phyloP scores from a whole-genome alignment of 495 filamentous ascomycete genomes.

The Thermochaetoides thermophila region DNA sequence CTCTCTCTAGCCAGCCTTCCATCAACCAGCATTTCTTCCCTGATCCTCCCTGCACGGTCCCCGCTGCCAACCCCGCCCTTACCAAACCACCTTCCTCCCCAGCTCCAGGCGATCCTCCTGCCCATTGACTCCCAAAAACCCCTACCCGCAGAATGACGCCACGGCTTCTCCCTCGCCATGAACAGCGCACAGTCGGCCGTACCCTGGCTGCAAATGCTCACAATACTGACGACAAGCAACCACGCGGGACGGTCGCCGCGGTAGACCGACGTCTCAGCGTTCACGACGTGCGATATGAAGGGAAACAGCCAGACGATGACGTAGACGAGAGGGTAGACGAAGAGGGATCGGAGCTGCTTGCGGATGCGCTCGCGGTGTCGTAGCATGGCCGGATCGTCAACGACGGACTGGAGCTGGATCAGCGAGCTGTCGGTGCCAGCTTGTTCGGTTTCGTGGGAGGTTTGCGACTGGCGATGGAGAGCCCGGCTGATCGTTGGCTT shows the following conservation, averaged over 20 bases:
- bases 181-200: conserved; percentile 55
- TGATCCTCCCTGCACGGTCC: conserved; percentile 17
- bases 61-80: background rate
- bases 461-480: too few relatives aligned
- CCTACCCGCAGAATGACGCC: conserved; percentile 39
- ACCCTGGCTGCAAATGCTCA: conserved; percentile 45
- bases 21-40: conserved; percentile 33
- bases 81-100: conserved; percentile 4
- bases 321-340: conserved; percentile 59
- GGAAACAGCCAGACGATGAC: conserved; percentile 59
- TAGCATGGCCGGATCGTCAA: too few relatives aligned
- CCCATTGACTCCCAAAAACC: conserved; percentile 27
- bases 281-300: conserved; percentile 43
- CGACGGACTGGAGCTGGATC: too few relatives aligned
- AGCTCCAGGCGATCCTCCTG: conserved; percentile 3
- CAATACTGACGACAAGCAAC: conserved; percentile 38
- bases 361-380: conserved; percentile 41
- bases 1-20: conserved; percentile 24
- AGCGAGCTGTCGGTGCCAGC: too few relatives aligned
- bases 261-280: conserved; percentile 5
- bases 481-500: too few relatives aligned
- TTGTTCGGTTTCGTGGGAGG: too few relatives aligned
- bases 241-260: conserved; percentile 32
- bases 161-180: conserved; percentile 49
- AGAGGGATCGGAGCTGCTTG: conserved; percentile 51